Evolutionary conservation across 2,329 filamentous ascomycete genomes (phyloP), one percentile per base, ranked within the genome.

Genomic region (Ophiosphaerella korrae): DNA sequence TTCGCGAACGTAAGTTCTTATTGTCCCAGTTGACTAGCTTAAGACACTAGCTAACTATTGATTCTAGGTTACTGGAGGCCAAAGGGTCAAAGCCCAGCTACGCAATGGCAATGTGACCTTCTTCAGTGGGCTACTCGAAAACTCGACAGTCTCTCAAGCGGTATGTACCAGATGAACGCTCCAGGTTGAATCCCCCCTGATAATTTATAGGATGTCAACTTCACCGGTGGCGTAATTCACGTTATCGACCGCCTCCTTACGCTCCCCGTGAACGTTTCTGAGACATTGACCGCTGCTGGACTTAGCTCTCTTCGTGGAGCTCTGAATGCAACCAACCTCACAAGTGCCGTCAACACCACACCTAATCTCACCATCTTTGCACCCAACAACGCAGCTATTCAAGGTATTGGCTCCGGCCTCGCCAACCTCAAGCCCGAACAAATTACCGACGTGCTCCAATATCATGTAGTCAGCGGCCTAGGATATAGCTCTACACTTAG

Each of bases 281-380:
- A 70, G 5, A 73, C 70, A n/a, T 67, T 73, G 8, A 45, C 55
- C 8, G 64, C 67, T 7, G 64, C 70, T 18, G 68, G 69, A 51
- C 67, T 79, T 11, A 74, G 74, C 24, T 68, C 73, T n/a, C 60
- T 78, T 32, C 67, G 68, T 47, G 76, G 75, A 33, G 77, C 76
- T n/a, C 55, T 76, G 38, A 71, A 68, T 16, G 58, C 64, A 3
- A 72, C 76, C 21, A 62, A 74, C 53, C 63, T 78, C n/a, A 55
- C 75, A 16, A 59, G 72, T 2, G 69, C 75, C 14, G 64, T 85
- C 31, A 70, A 78, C 52, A 58, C 53, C 11, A 63, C 73, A 7
- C 60, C 63, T 24, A 77, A 85, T 62, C 57, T 88, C 34, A 89
- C 87, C 48, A 77, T 89, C 54, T 88, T 89, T 57, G 84, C 82